Percentiles rank a stretch among this genome's conserved stretches.
Conservation (phyloP, 306 rosid species). For the Casuarina equisetifolia region DNA sequence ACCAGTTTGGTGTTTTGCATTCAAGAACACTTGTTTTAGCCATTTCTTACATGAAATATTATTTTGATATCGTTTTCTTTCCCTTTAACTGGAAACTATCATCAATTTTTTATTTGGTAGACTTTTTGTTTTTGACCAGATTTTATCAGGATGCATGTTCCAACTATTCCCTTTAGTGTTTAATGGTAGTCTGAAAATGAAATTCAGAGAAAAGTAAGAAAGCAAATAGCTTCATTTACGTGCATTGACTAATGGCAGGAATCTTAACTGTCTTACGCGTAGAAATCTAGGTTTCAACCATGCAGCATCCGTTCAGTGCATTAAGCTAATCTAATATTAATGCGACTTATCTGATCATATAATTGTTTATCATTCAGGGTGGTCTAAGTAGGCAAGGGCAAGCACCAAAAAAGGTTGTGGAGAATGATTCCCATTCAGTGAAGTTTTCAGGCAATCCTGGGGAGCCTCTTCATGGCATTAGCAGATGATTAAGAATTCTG, state of each 20-base stretch:
- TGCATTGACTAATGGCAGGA: neutral
- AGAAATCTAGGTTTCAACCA: neutral
- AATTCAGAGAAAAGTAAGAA: neutral
- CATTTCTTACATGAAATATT: neutral
- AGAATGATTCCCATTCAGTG: slow-evolving; percentile 29
- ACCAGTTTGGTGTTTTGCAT: neutral
- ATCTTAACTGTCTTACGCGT: neutral
- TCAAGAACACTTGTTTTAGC: neutral
- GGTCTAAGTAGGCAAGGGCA: slow-evolving; percentile 43
- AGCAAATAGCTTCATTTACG: neutral
- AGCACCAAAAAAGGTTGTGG: slow-evolving; percentile 29
- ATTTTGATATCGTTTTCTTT: neutral
- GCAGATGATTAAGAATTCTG: slow-evolving; percentile 21
- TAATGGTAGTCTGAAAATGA: neutral
- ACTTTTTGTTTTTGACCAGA: neutral
- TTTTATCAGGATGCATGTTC: neutral
- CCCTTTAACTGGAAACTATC: neutral
- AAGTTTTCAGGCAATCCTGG: slow-evolving; percentile 33
- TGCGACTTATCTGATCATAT: slow-evolving; percentile 2
- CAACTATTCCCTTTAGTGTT: neutral
- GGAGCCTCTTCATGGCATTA: slow-evolving; percentile 25
- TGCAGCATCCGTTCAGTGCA: neutral
- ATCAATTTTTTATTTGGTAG: neutral
- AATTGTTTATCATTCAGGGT: slow-evolving; percentile 50
- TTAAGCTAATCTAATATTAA: neutral